Evolutionary conservation across 192 early-diverging fungal genomes (phyloP).

Genomic region (Coemansia biformis): DNA sequence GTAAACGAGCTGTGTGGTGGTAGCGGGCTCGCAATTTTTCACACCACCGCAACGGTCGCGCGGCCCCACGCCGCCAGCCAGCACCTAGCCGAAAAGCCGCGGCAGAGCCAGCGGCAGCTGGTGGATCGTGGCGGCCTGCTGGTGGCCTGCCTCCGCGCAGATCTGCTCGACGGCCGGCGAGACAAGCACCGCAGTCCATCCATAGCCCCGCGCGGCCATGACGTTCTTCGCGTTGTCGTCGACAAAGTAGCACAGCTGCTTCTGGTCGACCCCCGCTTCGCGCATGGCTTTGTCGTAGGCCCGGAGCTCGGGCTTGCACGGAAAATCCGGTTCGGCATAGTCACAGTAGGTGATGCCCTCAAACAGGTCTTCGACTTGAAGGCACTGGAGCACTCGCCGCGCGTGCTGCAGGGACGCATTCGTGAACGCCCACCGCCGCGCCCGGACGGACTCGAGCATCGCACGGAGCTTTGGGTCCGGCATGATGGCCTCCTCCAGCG

Average conservation of each 20-base stretch:
- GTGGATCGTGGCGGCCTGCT: constrained; percentile 57
- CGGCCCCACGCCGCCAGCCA: too few relatives aligned
- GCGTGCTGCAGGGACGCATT: constrained; percentile 73
- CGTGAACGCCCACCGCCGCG: constrained; percentile 73
- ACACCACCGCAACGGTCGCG: too few relatives aligned
- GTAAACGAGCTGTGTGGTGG: too few relatives aligned
- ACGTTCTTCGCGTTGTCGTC: constrained; percentile 70
- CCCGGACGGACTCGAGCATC: constrained; percentile 54
- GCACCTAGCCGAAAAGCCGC: constrained; percentile 42
- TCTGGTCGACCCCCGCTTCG: constrained; percentile 57
- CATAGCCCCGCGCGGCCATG: constrained; percentile 51
- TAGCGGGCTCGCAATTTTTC: too few relatives aligned
- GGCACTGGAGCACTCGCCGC: constrained; percentile 55
- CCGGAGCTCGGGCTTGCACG: constrained; percentile 62
- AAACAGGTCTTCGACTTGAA: constrained; percentile 67
- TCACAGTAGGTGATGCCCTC: constrained; percentile 72
- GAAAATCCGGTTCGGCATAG: constrained; percentile 62
- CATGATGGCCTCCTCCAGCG: constrained; percentile 58
- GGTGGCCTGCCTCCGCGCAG: constrained; percentile 34
- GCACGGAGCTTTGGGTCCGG: constrained; percentile 56
- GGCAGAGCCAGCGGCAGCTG: constrained; percentile 60
- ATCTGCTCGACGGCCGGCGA: constrained; percentile 21
- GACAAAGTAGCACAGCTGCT: constrained; percentile 63
- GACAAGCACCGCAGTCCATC: constrained; percentile 52
- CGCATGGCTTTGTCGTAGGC: constrained; percentile 61